Conservation (phyloP, 257 asterid genomes). For the Paraleonurus japonicus region DNA sequence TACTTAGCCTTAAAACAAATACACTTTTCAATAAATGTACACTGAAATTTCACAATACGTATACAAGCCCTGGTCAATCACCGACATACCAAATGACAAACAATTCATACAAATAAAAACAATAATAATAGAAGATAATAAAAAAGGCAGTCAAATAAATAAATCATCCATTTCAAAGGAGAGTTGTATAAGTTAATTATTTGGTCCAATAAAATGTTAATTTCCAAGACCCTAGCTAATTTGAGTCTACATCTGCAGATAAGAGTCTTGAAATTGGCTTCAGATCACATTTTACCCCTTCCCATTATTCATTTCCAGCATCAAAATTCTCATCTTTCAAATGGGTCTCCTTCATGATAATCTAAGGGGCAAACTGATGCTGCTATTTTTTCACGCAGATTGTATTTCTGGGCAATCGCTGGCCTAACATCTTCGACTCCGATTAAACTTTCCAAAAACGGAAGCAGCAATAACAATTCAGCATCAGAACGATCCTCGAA, state of each 20-base stretch:
- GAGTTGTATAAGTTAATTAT: constrained; percentile 25
- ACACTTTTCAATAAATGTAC: no score
- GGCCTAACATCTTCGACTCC: constrained; percentile 88
- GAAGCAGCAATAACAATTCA: constrained; percentile 67
- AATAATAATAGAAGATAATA: neutral
- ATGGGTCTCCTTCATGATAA: constrained; percentile 39
- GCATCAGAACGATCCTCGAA: constrained; percentile 72
- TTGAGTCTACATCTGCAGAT: constrained; percentile 19
- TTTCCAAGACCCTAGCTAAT: constrained; percentile 26
- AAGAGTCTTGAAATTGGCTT: constrained; percentile 12
- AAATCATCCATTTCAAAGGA: constrained; percentile 18
- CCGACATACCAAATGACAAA: neutral
- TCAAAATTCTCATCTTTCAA: constrained; percentile 35
- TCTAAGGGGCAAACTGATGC: constrained; percentile 68
- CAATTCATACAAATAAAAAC: neutral
- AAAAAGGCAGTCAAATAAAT: neutral
- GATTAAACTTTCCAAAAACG: constrained; percentile 83
- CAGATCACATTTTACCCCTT: neutral
- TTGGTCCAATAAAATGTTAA: constrained; percentile 17
- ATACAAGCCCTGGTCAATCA: no score
- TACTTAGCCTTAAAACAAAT: no score
- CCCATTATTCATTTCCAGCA: constrained; percentile 10
- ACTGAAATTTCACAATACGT: no score
- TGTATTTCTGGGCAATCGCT: constrained; percentile 61
- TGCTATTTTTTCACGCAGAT: constrained; percentile 66